Base-by-base conservation (phyloP, 192 early-diverging fungal species). In the Linnemannia elongata region DNA sequence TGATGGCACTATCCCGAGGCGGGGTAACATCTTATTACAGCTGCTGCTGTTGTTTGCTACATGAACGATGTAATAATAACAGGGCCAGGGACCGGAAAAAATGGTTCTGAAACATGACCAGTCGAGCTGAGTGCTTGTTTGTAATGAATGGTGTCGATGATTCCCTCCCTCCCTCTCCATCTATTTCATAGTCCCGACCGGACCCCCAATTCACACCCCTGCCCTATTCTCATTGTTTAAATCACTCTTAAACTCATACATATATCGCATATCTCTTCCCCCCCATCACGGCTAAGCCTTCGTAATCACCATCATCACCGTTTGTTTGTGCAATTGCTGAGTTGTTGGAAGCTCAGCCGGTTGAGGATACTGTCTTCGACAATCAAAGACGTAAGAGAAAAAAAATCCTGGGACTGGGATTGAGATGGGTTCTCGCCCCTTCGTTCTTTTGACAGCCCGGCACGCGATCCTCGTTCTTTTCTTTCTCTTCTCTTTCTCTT, bases 1-100 rank as follows among this genome's bases (percentile, higher is more conserved):
- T 52, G 49, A 52, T 52, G n/a, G n/a, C n/a, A n/a, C n/a, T 52
- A 52, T 52, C 49, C 17, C 44, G 44, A 1, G 44, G 38, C 38
- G 49, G 49, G 20, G 20, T 18, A 52, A 18, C 17, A 52, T 52
- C 0, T 20, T 52, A 52, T 52, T 52, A 6, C 15, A 18, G 49
- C 49, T 18, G 20, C 20, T 20, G 49, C 12, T 7, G 44, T 10
- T 49, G 47, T 49, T 4, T 52, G 17, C 12, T 52, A 17, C 20
- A 15, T 45, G 44, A 45, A 1, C 12, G 7, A 45, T 18, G 6
- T 18, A 52, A 52, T 20, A 22, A 18, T 18, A 33, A 3, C 60
- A 66, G 60, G 60, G 60, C 30, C 60, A 66, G 60, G 60, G 60
- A 66, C 60, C 12, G 60, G 30, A 66, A 66, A 66, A 57, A 60